Evolutionary conservation across 768 basidiomycete genomes (phyloP), one percentile per base, ranked within the genome.

Genomic region (Pleurotus giganteus): DNA sequence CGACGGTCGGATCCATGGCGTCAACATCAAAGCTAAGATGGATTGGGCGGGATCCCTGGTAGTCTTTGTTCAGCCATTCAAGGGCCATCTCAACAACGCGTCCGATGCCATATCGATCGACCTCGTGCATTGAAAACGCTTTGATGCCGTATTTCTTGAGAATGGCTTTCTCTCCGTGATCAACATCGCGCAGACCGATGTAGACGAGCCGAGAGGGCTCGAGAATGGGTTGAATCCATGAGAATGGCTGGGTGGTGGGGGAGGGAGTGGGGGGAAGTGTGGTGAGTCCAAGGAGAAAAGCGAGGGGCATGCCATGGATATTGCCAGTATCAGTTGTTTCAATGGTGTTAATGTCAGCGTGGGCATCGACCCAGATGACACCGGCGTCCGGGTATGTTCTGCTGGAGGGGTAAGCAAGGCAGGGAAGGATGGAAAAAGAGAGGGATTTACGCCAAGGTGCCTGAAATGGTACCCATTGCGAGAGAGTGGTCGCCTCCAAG

Each of bases 11-110:
- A 69, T 98, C 96, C 47, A 95, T 73, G 9, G 94, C 94, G 65
- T 95, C 93, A 19, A 98, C 94, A 67, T 99, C 97, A 69, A 98
- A 99, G 68, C 90, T 93, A 57, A 99, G 73, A 72, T 99, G 97
- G 58, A 98, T 92, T 17, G 97, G 97, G 24, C 49, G 49, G 12
- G 49, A n/a, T 11, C 19, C 49, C 23, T 34, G 34, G 31, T 76
- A 74, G 60, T 89, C 81, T 61, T 93, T 77, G 71, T 96, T 97
- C 61, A 98, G 90, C 69, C 92, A 83, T 69, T 98, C 91, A 61
- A 98, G 73, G 28, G 97, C 97, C 91, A 96, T 92, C 65, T 98
- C 92, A 46, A 98, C 88, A 55, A 98, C 94, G 65, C 86, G 85
- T 19, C 95, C 94, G 56, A 97, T 97, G 34, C 95, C 95, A 64